Conservation (phyloP, 352 stramenopile species). For the Globisporangium barbulae region DNA sequence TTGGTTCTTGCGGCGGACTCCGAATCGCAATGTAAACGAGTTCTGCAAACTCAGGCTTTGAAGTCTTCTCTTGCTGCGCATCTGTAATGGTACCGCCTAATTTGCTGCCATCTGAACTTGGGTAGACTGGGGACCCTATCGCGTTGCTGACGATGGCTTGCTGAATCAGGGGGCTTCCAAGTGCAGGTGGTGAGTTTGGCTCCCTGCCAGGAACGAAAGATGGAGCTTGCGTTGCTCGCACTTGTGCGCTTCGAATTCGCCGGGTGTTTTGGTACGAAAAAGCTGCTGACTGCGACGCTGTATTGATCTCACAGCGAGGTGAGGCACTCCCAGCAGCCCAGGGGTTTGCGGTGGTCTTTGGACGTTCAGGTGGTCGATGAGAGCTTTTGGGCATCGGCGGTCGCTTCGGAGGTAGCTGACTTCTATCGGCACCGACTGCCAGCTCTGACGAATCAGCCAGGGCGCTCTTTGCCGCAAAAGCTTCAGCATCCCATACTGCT, state of each 20-base stretch:
- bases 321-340: neutral
- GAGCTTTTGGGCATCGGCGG: neutral
- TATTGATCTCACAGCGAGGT: slow-evolving; percentile 1
- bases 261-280: slow-evolving; percentile 9
- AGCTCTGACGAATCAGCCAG: neutral
- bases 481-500: slow-evolving; percentile 19
- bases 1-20: too few relatives aligned
- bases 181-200: too few relatives aligned
- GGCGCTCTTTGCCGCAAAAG: neutral
- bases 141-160: neutral
- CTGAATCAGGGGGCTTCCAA: too few relatives aligned
- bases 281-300: slow-evolving; percentile 9
- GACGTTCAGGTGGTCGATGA: slow-evolving; percentile 4
- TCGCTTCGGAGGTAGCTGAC: neutral
- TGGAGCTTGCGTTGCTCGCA: neutral
- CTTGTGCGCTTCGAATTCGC: slow-evolving; percentile 5
- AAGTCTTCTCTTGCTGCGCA: too few relatives aligned
- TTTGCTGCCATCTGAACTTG: too few relatives aligned
- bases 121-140: too few relatives aligned
- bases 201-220: too few relatives aligned
- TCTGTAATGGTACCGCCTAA: too few relatives aligned
- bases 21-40: too few relatives aligned
- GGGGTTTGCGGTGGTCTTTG: slow-evolving; percentile 2
- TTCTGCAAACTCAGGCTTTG: too few relatives aligned
- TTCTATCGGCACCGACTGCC: neutral